Evolutionary conservation across 176 grass and related monocot species (phyloP), one percentile per base, ranked within the genome.

Genomic region (Triticum timopheevii): DNA sequence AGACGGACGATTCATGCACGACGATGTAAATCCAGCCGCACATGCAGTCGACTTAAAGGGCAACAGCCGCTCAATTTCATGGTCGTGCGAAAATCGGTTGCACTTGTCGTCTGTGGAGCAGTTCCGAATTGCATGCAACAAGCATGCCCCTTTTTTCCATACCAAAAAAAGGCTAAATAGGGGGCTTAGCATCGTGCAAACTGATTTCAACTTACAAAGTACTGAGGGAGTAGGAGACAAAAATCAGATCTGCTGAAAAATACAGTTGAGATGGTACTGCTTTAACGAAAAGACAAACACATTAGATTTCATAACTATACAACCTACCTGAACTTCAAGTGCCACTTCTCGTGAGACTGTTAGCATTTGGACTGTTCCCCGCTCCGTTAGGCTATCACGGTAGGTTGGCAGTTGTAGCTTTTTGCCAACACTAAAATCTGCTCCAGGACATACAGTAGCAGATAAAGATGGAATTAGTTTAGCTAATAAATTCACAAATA

Each of bases 341-440:
- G 97, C 97, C 20, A 94, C 94, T 93, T 99, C 97, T 75, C 94
- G 86, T 73, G 97, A 96, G 27, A 94, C 73, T 24, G 97, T 99
- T 27, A 99, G 71, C 92, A 99, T 99, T 93, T 99, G 97, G 61
- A 99, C 73, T 25, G 90, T 99, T 87, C 87, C 90, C 64, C 90
- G 79, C 76, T 99, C 94, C 76, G 83, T 96, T 70, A 99, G 84
- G 80, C 94, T 87, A 54, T 93, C 94, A 91, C 90, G 94, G 82
- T 94, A 99, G 81, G 92, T 93, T 25, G 97, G 97, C 78, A 96
- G 83, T 82, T 93, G 90, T 24, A 94, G 68, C 66, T 92, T 99
- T 80, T 99, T 99, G 49, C 90, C 83, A 83, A 93, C 80, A 73
- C 39, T 76, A 90, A 93, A 99, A 90, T 99, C 97, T 99, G 87